Percentiles rank a stretch among this genome's conserved stretches.
Conservation (phyloP, 2,329 filamentous ascomycete species). For the Cladophialophora exuberans region DNA sequence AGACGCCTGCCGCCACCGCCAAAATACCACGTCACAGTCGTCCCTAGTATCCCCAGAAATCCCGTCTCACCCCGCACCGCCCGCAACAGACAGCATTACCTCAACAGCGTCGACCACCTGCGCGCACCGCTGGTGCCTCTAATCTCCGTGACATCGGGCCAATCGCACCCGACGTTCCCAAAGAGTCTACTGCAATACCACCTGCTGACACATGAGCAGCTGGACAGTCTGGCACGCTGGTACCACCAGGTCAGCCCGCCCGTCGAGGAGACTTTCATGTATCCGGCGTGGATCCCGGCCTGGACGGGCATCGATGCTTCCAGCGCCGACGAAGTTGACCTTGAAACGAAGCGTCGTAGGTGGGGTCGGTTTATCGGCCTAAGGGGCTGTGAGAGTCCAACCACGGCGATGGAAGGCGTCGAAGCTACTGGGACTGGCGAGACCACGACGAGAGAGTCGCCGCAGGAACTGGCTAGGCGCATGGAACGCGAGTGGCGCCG, state of each 20-base stretch:
- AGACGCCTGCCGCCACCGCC: slow-evolving; percentile 9
- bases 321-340: slow-evolving; percentile 27
- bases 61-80: slow-evolving; percentile 13
- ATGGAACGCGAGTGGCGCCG: slow-evolving; percentile 39
- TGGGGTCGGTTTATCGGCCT: slow-evolving; percentile 50
- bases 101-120: slow-evolving; percentile 36
- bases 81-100: slow-evolving; percentile 12
- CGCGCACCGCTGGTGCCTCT: slow-evolving; percentile 40
- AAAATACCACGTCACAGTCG: slow-evolving; percentile 23
- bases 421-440: neutral
- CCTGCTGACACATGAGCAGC: slow-evolving; percentile 44
- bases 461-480: slow-evolving; percentile 26
- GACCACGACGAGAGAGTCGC: neutral
- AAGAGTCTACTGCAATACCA: slow-evolving; percentile 43
- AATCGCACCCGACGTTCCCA: slow-evolving; percentile 44
- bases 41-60: neutral
- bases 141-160: slow-evolving; percentile 42
- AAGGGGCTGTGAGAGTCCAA: slow-evolving; percentile 40
- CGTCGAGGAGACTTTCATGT: slow-evolving; percentile 36
- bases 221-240: slow-evolving; percentile 46
- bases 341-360: slow-evolving; percentile 45
- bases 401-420: slow-evolving; percentile 10
- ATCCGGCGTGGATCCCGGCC: slow-evolving; percentile 37
- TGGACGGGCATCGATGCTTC: slow-evolving; percentile 17
- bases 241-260: slow-evolving; percentile 49